phyloP scores from a whole-genome alignment of 176 grass and related monocot genomes.

The Hordeum marinum region DNA sequence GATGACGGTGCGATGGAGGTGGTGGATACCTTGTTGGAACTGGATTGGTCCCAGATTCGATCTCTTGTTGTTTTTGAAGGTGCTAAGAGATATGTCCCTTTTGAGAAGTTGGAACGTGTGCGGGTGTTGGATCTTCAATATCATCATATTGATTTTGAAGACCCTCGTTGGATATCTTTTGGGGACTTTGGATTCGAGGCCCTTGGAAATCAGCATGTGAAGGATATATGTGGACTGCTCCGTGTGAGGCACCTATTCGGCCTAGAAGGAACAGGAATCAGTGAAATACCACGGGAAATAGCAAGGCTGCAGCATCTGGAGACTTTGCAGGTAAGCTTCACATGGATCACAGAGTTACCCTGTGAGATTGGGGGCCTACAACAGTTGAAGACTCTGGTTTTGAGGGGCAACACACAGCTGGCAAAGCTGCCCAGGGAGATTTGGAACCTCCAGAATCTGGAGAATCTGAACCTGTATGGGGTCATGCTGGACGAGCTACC shows the following conservation, averaged over 20 bases:
- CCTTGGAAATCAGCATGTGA: neutral
- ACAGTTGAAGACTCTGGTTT: neutral
- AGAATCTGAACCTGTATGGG: too few species aligned
- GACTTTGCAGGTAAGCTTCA: neutral
- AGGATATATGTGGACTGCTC: neutral
- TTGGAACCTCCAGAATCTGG: too few species aligned
- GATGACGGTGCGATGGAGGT: neutral
- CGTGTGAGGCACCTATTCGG: neutral
- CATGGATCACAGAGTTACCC: neutral
- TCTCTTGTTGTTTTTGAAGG: neutral
- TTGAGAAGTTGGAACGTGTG: neutral
- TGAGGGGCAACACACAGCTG: too few species aligned
- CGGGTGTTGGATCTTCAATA: neutral
- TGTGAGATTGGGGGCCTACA: neutral
- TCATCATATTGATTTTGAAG: too few species aligned
- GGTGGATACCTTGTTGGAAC: neutral
- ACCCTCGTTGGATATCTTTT: too few species aligned
- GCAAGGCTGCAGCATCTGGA: neutral
- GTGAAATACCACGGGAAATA: neutral
- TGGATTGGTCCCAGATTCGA: neutral
- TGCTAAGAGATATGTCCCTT: too few species aligned
- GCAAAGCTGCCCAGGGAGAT: neutral
- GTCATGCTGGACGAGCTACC: too few species aligned
- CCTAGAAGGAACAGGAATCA: neutral
- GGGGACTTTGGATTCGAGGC: accelerated